Conservation (phyloP, 2,329 filamentous ascomycete species). For the Xylaria sp. region DNA sequence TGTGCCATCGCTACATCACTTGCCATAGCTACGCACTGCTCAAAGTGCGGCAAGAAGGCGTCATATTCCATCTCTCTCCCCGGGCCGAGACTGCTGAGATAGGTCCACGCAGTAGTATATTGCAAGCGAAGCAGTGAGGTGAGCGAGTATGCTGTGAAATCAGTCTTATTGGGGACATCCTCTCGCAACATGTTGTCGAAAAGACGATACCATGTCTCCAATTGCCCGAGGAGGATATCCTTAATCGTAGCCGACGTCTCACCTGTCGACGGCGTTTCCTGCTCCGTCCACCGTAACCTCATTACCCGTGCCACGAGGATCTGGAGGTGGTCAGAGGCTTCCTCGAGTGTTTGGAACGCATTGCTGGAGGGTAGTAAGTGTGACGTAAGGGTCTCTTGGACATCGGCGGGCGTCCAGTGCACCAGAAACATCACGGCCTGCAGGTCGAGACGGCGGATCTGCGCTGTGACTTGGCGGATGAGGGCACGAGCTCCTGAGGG, state of each 20-base stretch:
- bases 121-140: slow-evolving; percentile 42
- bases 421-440: slow-evolving; percentile 44
- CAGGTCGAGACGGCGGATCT: slow-evolving; percentile 46
- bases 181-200: slow-evolving; percentile 38
- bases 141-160: slow-evolving; percentile 25
- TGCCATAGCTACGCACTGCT: slow-evolving; percentile 37
- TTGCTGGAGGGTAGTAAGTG: slow-evolving; percentile 20
- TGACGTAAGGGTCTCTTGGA: slow-evolving; percentile 33
- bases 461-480: slow-evolving; percentile 41
- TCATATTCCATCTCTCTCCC: slow-evolving; percentile 42
- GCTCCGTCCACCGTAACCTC: slow-evolving; percentile 37
- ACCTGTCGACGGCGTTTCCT: slow-evolving; percentile 26
- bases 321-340: slow-evolving; percentile 43
- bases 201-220: slow-evolving; percentile 37
- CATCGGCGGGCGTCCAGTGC: slow-evolving; percentile 42
- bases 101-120: slow-evolving; percentile 38
- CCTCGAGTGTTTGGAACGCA: slow-evolving; percentile 40
- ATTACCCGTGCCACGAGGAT: slow-evolving; percentile 41
- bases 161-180: slow-evolving; percentile 17
- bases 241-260: slow-evolving; percentile 18
- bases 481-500: slow-evolving; percentile 32
- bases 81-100: slow-evolving; percentile 35
- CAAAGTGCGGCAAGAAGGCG: slow-evolving; percentile 40
- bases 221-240: slow-evolving; percentile 30
- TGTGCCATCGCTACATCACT: slow-evolving; percentile 32